Evolutionary conservation across 2,329 filamentous ascomycete species (phyloP).

Genomic region (Colletotrichum sp.): DNA sequence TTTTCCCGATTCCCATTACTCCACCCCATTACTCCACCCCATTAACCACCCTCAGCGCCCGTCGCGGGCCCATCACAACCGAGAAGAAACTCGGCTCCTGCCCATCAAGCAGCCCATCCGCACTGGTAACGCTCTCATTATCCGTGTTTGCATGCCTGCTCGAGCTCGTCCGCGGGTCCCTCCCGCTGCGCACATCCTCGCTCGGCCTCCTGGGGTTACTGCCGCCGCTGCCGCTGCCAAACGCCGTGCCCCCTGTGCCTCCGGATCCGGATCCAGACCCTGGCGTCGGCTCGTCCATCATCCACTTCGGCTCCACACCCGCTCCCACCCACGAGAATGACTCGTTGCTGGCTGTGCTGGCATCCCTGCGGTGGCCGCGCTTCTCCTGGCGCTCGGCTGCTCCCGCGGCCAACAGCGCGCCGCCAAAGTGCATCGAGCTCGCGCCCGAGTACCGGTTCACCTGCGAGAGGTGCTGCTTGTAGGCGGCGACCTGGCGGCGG

Average conservation of each 20-base stretch:
- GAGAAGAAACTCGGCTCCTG: conserved; percentile 76
- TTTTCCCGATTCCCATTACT: conserved; percentile 32
- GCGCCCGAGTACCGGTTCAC: conserved; percentile 60
- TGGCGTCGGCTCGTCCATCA: conserved; percentile 26
- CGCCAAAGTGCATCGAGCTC: conserved; percentile 43
- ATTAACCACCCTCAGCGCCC: conserved; percentile 74
- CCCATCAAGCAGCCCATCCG: conserved; percentile 63
- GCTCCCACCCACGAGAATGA: conserved; percentile 37
- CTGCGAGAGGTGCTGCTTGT: conserved; percentile 72
- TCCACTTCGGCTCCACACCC: conserved; percentile 34
- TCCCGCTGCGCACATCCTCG: conserved; percentile 15
- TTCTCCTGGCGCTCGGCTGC: conserved; percentile 23
- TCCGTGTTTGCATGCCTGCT: conserved; percentile 29
- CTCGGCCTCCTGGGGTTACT: conserved; percentile 22
- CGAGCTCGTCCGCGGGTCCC: conserved; percentile 19
- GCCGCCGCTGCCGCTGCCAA: conserved; percentile 24
- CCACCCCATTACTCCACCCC: conserved; percentile 41
- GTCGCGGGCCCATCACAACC: conserved; percentile 70
- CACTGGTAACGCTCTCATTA: conserved; percentile 37
- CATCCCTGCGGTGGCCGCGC: conserved; percentile 23
- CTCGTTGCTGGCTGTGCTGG: conserved; percentile 24
- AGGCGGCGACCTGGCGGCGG: conserved; percentile 71
- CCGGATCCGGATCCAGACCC: conserved; percentile 15
- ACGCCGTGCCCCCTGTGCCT: neutral
- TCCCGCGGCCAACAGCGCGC: conserved; percentile 26